These are phyloP conservation scores for Globisporangium carolinianum DNA, from an alignment of 352 stramenopile species.

Conservation along the genomic window DNA sequence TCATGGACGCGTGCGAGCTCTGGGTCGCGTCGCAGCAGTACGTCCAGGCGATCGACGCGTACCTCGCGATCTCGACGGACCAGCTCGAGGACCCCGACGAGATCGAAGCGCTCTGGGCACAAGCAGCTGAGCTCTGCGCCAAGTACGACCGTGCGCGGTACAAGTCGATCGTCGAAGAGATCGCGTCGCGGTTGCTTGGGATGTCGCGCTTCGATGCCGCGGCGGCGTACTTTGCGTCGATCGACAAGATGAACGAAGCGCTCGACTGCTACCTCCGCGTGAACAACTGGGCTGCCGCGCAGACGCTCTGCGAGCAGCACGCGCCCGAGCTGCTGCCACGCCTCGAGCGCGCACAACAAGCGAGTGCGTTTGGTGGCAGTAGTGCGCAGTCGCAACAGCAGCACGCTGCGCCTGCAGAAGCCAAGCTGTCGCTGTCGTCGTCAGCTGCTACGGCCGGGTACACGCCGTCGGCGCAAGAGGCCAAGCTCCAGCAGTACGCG, in stretches of 20 bases:
- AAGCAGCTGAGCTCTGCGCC: constrained; percentile 83
- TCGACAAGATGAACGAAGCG: constrained; percentile 90
- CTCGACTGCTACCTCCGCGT: constrained; percentile 80
- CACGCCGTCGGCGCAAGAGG: constrained; percentile 40
- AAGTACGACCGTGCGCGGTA: constrained; percentile 85
- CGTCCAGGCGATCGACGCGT: constrained; percentile 89
- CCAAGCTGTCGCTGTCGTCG: constrained; percentile 29
- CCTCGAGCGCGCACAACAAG: constrained; percentile 76
- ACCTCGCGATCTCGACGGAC: constrained; percentile 76
- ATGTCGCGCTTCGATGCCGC: constrained; percentile 85
- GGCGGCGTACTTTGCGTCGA: constrained; percentile 83
- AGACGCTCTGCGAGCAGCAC: constrained; percentile 77
- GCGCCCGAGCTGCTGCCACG: constrained; percentile 71
- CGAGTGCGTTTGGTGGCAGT: constrained; percentile 60
- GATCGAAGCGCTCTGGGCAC: constrained; percentile 85
- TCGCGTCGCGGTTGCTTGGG: constrained; percentile 73
- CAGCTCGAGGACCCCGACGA: constrained; percentile 58
- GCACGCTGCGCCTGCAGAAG: constrained; percentile 30
- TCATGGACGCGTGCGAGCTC: constrained; percentile 81
- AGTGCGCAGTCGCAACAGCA: constrained; percentile 19
- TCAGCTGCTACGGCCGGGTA: constrained; percentile 14
- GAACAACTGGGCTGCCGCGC: constrained; percentile 68
- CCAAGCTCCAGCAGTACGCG: constrained; percentile 29
- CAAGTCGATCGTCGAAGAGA: constrained; percentile 86
- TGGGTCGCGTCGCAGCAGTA: constrained; percentile 88